phyloP scores from a whole-genome alignment of 768 basidiomycete species.

The Mycena leptocephala region DNA sequence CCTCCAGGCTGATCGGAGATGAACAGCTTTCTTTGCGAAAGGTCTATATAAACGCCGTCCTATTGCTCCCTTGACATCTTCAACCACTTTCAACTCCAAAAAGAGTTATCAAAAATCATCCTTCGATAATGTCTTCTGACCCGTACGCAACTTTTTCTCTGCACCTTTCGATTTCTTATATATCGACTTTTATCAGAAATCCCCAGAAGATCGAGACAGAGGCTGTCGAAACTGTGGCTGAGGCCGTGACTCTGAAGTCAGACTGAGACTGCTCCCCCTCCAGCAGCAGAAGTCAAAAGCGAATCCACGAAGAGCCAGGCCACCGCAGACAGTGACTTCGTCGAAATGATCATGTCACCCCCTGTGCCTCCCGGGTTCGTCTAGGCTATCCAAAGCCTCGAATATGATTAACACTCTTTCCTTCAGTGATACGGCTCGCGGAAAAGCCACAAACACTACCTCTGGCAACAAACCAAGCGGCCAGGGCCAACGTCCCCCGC shows the following conservation, averaged over 20 bases:
- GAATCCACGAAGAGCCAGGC: background rate
- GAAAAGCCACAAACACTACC: slow-evolving; percentile 15
- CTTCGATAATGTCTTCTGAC: slow-evolving; percentile 28
- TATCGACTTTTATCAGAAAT: slow-evolving; percentile 17
- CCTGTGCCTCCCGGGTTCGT: slow-evolving; percentile 18
- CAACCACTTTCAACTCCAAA: background rate
- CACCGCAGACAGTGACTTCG: background rate
- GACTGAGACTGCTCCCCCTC: background rate
- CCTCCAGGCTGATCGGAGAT: slow-evolving; percentile 27
- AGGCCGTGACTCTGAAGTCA: background rate
- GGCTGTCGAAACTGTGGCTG: background rate
- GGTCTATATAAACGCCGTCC: slow-evolving; percentile 25
- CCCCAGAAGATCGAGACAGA: slow-evolving; percentile 12
- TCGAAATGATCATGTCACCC: slow-evolving; percentile 18
- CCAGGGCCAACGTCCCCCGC: background rate
- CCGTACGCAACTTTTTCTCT: slow-evolving; percentile 7
- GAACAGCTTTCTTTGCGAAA: slow-evolving; percentile 27
- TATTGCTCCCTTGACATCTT: background rate
- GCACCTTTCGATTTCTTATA: background rate
- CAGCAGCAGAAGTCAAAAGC: background rate
- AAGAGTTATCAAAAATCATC: background rate
- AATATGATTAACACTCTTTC: background rate
- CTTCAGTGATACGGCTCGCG: slow-evolving; percentile 28
- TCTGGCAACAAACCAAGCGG: background rate
- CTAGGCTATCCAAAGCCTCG: background rate